A percentile compares a stretch with the other conserved stretches of the same genome.
Evolutionary conservation across 2,329 filamentous ascomycete species (phyloP).

Genomic region (Nannizziopsis barbatae): DNA sequence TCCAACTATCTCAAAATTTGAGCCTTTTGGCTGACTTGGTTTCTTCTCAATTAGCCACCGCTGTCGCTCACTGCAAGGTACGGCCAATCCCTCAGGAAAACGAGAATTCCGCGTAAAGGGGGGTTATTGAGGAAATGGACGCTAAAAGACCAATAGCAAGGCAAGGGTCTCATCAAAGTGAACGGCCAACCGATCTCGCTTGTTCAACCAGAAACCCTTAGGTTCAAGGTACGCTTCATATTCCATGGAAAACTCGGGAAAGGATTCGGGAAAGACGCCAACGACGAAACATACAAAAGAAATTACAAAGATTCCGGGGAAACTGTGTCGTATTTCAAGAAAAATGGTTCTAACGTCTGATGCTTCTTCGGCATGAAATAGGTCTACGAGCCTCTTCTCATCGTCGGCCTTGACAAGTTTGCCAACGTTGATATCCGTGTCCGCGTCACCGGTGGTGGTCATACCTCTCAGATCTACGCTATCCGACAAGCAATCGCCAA

Average conservation of each 20-base stretch:
- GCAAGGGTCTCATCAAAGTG: conserved; percentile 92
- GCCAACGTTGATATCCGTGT: conserved; percentile 94
- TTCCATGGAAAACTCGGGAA: not conserved
- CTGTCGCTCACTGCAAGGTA: conserved; percentile 89
- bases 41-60: conserved; percentile 50
- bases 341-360: not conserved
- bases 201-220: conserved; percentile 90
- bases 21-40: conserved; percentile 25
- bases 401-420: conserved; percentile 96
- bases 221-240: conserved; percentile 67
- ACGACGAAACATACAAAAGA: not conserved
- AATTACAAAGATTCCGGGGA: not conserved
- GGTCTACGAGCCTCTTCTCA: conserved; percentile 98
- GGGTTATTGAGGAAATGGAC: conserved; percentile 14
- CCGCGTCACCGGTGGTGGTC: conserved; percentile 91
- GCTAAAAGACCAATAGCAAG: conserved; percentile 42
- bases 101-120: not conserved
- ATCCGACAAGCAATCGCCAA: conserved; percentile 99
- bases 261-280: conserved; percentile 8
- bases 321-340: too few species aligned
- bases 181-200: conserved; percentile 93
- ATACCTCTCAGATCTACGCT: conserved; percentile 95
- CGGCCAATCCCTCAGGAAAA: conserved; percentile 22
- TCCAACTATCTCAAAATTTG: not conserved
- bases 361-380: conserved; percentile 25